A percentile compares a stretch with the other conserved stretches of the same genome.
phyloP scores from a whole-genome alignment of 495 filamentous ascomycete genomes.

The Rhypophila decipiens region DNA sequence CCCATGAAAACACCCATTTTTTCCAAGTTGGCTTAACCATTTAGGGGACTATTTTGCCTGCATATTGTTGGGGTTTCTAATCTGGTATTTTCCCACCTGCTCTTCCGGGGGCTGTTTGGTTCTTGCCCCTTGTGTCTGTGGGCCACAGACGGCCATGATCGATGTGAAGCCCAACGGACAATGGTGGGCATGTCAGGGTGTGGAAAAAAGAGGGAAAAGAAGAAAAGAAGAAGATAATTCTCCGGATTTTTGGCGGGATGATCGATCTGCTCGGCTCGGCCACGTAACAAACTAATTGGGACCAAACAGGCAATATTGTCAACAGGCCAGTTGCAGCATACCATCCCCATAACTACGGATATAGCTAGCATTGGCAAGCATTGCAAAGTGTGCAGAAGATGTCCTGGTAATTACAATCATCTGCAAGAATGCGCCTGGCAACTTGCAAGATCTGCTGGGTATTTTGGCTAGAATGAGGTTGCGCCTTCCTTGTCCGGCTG shows the following conservation, averaged over 20 bases:
- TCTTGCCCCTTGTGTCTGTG: no score
- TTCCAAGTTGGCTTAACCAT: conserved; percentile 27
- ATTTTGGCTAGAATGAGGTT: conserved; percentile 9
- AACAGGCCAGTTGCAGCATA: no score
- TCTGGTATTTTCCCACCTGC: no score
- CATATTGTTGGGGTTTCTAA: conserved; percentile 2
- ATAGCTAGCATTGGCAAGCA: no score
- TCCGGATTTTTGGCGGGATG: conserved; percentile 3
- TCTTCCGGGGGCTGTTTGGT: no score
- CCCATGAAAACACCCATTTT: conserved; percentile 23
- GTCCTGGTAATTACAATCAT: conserved; percentile 1
- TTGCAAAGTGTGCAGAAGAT: no score
- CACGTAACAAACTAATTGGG: neutral
- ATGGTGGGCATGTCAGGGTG: neutral
- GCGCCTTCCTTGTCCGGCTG: conserved; percentile 30
- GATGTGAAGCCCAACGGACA: neutral
- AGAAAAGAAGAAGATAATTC: conserved; percentile 4
- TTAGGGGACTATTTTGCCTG: neutral
- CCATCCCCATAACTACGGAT: no score
- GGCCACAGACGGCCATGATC: neutral
- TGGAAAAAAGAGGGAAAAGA: neutral
- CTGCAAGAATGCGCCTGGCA: neutral
- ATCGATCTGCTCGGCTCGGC: neutral
- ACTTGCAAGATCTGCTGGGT: neutral
- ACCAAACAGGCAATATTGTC: no score